Evolutionary conservation across 2,329 filamentous ascomycete species (phyloP).

Genomic region (Orbilia quercus): DNA sequence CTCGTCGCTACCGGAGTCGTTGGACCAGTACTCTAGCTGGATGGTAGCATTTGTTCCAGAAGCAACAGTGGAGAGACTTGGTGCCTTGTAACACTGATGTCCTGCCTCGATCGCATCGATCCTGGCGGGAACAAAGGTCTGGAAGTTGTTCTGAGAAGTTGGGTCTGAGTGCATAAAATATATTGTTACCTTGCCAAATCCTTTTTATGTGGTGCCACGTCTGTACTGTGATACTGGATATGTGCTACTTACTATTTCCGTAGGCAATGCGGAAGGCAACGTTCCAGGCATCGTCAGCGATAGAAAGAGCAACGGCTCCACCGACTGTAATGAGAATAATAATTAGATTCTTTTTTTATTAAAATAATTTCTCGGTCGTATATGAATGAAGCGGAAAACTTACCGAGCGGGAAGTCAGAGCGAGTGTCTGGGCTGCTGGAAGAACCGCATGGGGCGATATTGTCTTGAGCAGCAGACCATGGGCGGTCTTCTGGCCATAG

Average conservation of each 20-base stretch:
- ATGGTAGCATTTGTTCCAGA: slow-evolving; percentile 67
- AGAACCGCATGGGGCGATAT: slow-evolving; percentile 71
- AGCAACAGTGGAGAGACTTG: slow-evolving; percentile 60
- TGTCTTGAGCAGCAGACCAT: slow-evolving; percentile 70
- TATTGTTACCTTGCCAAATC: slow-evolving; percentile 33
- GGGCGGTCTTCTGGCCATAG: slow-evolving; percentile 71
- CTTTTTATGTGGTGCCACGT: too few relatives aligned
- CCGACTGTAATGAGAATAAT: slow-evolving; percentile 64
- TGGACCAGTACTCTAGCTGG: slow-evolving; percentile 66
- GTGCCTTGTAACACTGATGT: slow-evolving; percentile 65
- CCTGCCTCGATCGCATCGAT: slow-evolving; percentile 65
- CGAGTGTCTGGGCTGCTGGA: slow-evolving; percentile 66
- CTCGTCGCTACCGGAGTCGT: slow-evolving; percentile 64
- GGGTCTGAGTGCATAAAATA: slow-evolving; percentile 58
- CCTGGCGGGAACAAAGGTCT: slow-evolving; percentile 62
- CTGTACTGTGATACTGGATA: too few relatives aligned
- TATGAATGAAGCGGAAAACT: slow-evolving; percentile 43
- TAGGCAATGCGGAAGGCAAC: slow-evolving; percentile 70
- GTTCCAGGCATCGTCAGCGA: slow-evolving; percentile 70
- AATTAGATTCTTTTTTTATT: background rate
- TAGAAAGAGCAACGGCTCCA: slow-evolving; percentile 69
- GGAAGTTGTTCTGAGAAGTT: slow-evolving; percentile 63
- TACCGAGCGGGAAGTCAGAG: slow-evolving; percentile 70
- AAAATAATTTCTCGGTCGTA: background rate
- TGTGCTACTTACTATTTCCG: slow-evolving; percentile 64